These are phyloP conservation scores for Periconia digitata DNA, from an alignment of 2,329 filamentous ascomycete species.

Conservation along the genomic window DNA sequence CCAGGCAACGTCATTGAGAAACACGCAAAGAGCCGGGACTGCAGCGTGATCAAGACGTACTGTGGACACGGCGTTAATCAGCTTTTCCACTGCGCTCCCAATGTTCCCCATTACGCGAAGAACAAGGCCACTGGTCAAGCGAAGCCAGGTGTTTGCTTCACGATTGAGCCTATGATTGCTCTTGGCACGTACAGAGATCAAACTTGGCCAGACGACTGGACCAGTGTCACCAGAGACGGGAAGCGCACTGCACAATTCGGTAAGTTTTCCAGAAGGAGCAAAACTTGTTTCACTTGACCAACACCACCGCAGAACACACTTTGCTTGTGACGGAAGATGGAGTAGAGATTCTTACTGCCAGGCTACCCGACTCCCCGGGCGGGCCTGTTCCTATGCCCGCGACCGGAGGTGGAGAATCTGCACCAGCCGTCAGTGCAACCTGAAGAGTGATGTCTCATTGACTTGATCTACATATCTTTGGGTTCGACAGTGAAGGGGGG, in stretches of 20 bases:
- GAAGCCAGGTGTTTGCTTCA: slow-evolving; percentile 97
- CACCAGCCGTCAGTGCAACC: slow-evolving; percentile 6
- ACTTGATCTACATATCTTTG: background rate
- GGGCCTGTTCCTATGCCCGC: slow-evolving; percentile 65
- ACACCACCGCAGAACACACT: slow-evolving; percentile 67
- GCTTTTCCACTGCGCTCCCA: slow-evolving; percentile 90
- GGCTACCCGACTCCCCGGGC: slow-evolving; percentile 71
- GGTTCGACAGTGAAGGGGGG: background rate
- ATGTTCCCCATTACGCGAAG: slow-evolving; percentile 95
- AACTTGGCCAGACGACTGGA: slow-evolving; percentile 99
- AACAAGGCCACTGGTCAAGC: slow-evolving; percentile 96
- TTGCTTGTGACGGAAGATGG: slow-evolving; percentile 80
- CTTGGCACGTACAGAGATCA: slow-evolving; percentile 87
- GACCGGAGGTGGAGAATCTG: slow-evolving; percentile 26
- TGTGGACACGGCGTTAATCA: slow-evolving; percentile 95
- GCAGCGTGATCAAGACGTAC: slow-evolving; percentile 92
- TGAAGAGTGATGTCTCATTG: background rate
- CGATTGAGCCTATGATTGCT: slow-evolving; percentile 98
- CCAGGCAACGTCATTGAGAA: slow-evolving; percentile 96
- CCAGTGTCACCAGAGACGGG: slow-evolving; percentile 88
- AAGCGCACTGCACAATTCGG: slow-evolving; percentile 90
- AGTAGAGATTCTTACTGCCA: slow-evolving; percentile 78
- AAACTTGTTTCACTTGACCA: slow-evolving; percentile 5
- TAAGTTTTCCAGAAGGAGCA: slow-evolving; percentile 46
- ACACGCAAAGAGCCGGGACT: slow-evolving; percentile 80